phyloP scores from a whole-genome alignment of 116 monocot species.

The Thalassia testudinum region DNA sequence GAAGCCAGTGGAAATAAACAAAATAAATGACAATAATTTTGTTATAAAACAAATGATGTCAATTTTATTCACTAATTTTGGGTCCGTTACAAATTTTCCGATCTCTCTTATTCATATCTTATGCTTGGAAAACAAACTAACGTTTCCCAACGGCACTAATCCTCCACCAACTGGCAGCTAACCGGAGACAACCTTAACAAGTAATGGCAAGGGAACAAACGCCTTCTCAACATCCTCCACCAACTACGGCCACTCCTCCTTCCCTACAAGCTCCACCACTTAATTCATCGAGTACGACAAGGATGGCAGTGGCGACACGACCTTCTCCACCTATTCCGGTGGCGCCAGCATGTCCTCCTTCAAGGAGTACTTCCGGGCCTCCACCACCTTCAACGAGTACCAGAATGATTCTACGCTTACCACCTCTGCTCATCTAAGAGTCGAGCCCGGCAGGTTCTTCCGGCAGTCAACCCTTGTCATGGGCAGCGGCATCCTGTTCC shows the following conservation, averaged over 20 bases:
- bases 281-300: slow-evolving; percentile 8
- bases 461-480: slow-evolving; percentile 9
- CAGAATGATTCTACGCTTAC: neutral
- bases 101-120: too few species aligned
- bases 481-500: slow-evolving; percentile 17
- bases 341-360: slow-evolving; percentile 5
- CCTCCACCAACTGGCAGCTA: neutral
- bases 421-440: neutral
- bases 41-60: too few species aligned
- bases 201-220: slow-evolving; percentile 10
- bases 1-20: too few species aligned
- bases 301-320: neutral
- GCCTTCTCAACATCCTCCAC: neutral
- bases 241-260: slow-evolving; percentile 10
- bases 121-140: too few species aligned
- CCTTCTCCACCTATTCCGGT: slow-evolving; percentile 6
- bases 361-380: slow-evolving; percentile 7
- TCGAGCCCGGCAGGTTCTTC: slow-evolving; percentile 44
- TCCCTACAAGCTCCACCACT: slow-evolving; percentile 5
- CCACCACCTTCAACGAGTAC: slow-evolving; percentile 8
- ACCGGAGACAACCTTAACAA: slow-evolving; percentile 1
- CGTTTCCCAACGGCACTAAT: too few species aligned
- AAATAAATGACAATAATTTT: too few species aligned
- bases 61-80: too few species aligned
- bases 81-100: too few species aligned